Evolutionary conservation across 805 yeast genomes (phyloP), one percentile per base, ranked within the genome.

Genomic region (Starmera dryadoides): DNA sequence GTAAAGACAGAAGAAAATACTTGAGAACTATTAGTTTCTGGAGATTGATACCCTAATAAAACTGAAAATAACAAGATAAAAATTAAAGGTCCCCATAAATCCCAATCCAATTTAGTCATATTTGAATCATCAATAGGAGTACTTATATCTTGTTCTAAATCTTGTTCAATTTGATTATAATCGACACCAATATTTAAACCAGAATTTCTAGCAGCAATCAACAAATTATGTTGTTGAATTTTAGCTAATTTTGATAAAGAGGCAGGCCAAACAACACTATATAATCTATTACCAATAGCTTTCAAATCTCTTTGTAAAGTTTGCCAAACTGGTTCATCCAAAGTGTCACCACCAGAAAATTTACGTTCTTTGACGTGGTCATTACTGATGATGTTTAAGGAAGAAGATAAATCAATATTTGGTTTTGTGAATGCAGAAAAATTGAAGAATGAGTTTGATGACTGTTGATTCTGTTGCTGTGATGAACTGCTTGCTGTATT

Each of bases 61-160:
- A 79, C 73, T 3, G 84, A 64, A 40, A 76, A 74, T 25, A 66
- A 53, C 40, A 81, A 62, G 11, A 81, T 72, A 51, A 81, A 81
- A 23, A 81, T 63, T 40, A 81, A 60, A 6, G 88, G 88, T 2
- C 88, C 88, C 87, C 86, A 75, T 36, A 77, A 54, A 54, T 75
- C 82, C 82, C 81, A 77, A 25, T 75, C 80, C 22, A 73, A 47
- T 29, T 49, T 52, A 33, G 48, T 50, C 25, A 55, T 23, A 2
- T 50, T 46, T 4, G 48, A 33, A 33, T 55, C 53, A 31, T 53
- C 56, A 25, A 56, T 31, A 20, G 55, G 49, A 6, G 43, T 42
- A 37, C 45, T 49, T 33, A 55, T 46, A 26, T 53, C 58, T 15
- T 44, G 48, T 29, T 55, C 58, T 12, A 53, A 32, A 34, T 53